phyloP scores from a whole-genome alignment of 805 yeast species.

The Candida broadrunensis region DNA sequence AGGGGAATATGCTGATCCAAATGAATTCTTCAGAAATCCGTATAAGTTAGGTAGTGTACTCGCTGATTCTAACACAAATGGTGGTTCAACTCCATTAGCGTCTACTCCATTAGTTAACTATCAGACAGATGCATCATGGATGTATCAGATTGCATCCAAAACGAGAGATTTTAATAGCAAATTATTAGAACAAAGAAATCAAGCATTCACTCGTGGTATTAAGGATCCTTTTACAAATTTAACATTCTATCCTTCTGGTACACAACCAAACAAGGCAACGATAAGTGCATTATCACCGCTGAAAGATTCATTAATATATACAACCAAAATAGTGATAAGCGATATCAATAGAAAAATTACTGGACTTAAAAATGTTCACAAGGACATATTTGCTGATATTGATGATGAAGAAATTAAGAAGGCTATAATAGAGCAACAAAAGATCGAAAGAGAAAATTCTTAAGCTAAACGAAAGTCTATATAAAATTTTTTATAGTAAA shows the following conservation, averaged over 20 bases:
- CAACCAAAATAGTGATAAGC: conserved; percentile 41
- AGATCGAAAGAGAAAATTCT: conserved; percentile 34
- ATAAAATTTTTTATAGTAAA: no score
- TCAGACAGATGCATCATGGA: conserved; percentile 72
- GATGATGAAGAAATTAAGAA: conserved; percentile 50
- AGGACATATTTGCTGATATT: conserved; percentile 53
- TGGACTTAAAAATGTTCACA: conserved; percentile 61
- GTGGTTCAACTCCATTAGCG: conserved; percentile 23
- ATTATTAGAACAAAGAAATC: conserved; percentile 56
- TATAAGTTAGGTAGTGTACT: conserved; percentile 25
- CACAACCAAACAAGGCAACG: conserved; percentile 63
- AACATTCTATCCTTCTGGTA: conserved; percentile 63
- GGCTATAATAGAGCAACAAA: conserved; percentile 64
- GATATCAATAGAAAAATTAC: conserved; percentile 53
- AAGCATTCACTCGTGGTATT: conserved; percentile 52
- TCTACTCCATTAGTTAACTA: conserved; percentile 38
- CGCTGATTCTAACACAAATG: conserved; percentile 39
- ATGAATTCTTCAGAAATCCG: conserved; percentile 44
- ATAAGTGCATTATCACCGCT: conserved; percentile 22
- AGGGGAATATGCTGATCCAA: conserved; percentile 71
- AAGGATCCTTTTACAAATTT: conserved; percentile 87
- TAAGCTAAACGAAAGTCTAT: no score
- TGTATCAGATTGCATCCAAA: conserved; percentile 78
- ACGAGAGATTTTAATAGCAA: conserved; percentile 68
- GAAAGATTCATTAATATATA: conserved; percentile 39